Evolutionary conservation across 2,329 filamentous ascomycete genomes (phyloP), one percentile per base, ranked within the genome.

Genomic region (Sordariomycetes sp.): DNA sequence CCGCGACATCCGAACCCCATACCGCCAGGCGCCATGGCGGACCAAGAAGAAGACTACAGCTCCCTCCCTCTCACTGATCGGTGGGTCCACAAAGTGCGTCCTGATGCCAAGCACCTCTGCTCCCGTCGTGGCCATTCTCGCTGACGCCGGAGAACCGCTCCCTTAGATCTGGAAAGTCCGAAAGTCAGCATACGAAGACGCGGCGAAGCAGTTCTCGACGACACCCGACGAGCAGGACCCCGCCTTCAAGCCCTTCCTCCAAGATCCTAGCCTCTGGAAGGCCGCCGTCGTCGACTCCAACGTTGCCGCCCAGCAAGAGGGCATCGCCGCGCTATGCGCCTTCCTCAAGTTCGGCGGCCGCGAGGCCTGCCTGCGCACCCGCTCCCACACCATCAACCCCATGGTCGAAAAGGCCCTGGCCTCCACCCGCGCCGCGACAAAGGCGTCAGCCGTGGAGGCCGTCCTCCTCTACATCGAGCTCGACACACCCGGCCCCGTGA

Each of bases 251-350:
- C 90, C 92, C 1, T 99, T 97, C 66, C 73, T 94, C 60, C 84
- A 87, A 67, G 94, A 99, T 63, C 78, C 90, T 1, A 76, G 84
- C 61, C 70, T 99, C 60, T 96, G 90, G 92, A 97, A 97, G 70
- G 86, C 84, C 39, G 94, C 91, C 1, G 92, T 94, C 7, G 84
- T 85, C 64, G 94, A 99, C 71, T 94, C 91, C 57, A 99, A 99
- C 65, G 94, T 99, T 59, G 94, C 92, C 20, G 94, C 95, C 36
- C 94, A 99, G 70, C 87, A 95, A 72, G 95, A 99, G 64, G 94
- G 89, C 60, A 82, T 99, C 53, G 84, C 81, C 53, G 87, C 92
- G 42, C 81, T 96, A 65, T 95, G 90, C 71, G 85, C 90, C 1
- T 99, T 97, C 68, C 78, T 99, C 58, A 92, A 97, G 67, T 96